Conservation (phyloP, 1,284 basidiomycete species). For the Microbotryum intermedium region DNA sequence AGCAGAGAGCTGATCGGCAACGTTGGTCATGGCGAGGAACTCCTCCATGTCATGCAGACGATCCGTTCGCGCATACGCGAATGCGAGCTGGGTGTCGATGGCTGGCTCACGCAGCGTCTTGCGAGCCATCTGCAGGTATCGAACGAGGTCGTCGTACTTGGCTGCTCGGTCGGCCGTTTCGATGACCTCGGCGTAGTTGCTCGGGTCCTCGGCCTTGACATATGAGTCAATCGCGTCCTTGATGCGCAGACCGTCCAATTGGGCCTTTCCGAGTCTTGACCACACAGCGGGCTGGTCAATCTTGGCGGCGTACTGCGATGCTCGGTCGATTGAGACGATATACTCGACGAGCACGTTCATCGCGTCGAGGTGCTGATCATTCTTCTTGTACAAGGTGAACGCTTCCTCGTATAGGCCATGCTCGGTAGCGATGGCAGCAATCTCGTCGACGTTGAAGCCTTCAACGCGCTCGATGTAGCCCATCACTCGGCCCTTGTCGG, state of each 20-base stretch:
- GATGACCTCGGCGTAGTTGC: constrained; percentile 92
- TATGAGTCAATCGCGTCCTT: constrained; percentile 99
- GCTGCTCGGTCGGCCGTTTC: constrained; percentile 93
- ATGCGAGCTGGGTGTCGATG: constrained; percentile 95
- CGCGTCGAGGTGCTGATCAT: constrained; percentile 83
- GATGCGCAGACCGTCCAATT: constrained; percentile 94
- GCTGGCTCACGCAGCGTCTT: constrained; percentile 93
- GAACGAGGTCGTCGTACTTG: constrained; percentile 96
- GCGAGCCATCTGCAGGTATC: constrained; percentile 98
- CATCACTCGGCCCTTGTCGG: constrained; percentile 98
- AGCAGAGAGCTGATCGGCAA: constrained; percentile 61
- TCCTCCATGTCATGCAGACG: constrained; percentile 99
- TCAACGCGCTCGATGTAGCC: constrained; percentile 95
- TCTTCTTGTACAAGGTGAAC: constrained; percentile 91
- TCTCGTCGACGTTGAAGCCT: constrained; percentile 90
- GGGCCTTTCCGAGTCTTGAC: constrained; percentile 96
- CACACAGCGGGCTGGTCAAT: constrained; percentile 95
- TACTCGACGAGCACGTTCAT: constrained; percentile 98
- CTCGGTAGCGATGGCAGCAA: constrained; percentile 94
- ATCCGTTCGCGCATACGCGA: constrained; percentile 95
- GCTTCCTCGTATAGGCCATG: constrained; percentile 96
- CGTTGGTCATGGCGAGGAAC: constrained; percentile 97
- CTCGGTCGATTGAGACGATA: constrained; percentile 95
- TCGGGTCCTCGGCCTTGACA: constrained; percentile 95
- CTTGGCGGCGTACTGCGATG: constrained; percentile 91